Conservation (phyloP, 1,284 basidiomycete genomes). For the Anthracocystis walkeri region DNA sequence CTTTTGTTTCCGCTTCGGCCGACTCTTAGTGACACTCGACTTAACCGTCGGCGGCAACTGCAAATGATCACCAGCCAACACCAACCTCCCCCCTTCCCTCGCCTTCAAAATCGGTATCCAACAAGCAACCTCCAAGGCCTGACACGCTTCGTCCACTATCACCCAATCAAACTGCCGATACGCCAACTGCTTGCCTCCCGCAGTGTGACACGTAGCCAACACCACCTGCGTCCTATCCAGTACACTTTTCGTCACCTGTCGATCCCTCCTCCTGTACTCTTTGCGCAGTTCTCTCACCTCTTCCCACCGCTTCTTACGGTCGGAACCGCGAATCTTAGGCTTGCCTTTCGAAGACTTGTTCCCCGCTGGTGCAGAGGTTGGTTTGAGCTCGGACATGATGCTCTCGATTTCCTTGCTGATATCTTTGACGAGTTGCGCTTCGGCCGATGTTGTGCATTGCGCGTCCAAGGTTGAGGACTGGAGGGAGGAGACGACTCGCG, state of each 20-base stretch:
- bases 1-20: not conserved
- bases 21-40: conserved; percentile 16
- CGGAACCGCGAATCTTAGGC: conserved; percentile 77
- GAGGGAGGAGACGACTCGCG: conserved; percentile 84
- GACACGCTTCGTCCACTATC: conserved; percentile 91
- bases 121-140: conserved; percentile 94
- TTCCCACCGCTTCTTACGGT: conserved; percentile 89
- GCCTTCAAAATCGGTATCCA: conserved; percentile 86
- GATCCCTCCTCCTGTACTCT: conserved; percentile 91
- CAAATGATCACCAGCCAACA: conserved; percentile 70
- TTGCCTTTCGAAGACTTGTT: conserved; percentile 60
- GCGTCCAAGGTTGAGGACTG: conserved; percentile 87
- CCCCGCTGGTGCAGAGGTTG: conserved; percentile 43
- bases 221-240: conserved; percentile 85
- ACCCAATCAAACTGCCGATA: conserved; percentile 80
- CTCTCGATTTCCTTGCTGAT: conserved; percentile 54
- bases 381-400: conserved; percentile 43
- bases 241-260: conserved; percentile 82
- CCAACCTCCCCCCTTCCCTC: conserved; percentile 38
- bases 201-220: conserved; percentile 89
- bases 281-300: conserved; percentile 89
- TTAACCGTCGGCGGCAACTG: conserved; percentile 87
- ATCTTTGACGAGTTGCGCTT: conserved; percentile 62
- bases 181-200: conserved; percentile 51
- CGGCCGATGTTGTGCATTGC: conserved; percentile 74